phyloP scores from a whole-genome alignment of 1,284 basidiomycete genomes.

The Baeospora myosura region DNA sequence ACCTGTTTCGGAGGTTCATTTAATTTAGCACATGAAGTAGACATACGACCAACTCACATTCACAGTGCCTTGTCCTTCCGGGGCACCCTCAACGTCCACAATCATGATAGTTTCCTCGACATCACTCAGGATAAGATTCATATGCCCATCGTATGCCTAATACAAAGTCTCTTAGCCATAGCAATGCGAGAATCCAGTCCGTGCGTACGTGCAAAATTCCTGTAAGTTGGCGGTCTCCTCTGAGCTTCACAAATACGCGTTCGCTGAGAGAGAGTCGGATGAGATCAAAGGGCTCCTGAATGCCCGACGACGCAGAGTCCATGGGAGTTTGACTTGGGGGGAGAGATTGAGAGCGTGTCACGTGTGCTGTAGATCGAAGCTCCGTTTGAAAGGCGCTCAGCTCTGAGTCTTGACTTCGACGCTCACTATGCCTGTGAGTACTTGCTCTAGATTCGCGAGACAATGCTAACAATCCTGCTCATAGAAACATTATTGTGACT shows the following conservation, averaged over 20 bases:
- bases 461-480: conserved; percentile 1
- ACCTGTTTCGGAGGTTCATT: conserved; percentile 45
- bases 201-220: conserved; percentile 85
- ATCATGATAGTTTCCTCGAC: conserved; percentile 96
- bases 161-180: conserved; percentile 8
- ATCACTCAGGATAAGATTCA: conserved; percentile 97
- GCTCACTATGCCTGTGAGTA: conserved; percentile 45
- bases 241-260: conserved; percentile 92
- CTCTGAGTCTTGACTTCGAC: too few relatives aligned
- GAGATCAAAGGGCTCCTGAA: conserved; percentile 97
- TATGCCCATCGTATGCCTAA: conserved; percentile 98
- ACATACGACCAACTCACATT: conserved; percentile 26
- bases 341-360: too few relatives aligned
- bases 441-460: conserved; percentile 1
- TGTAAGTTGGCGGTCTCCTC: conserved; percentile 89
- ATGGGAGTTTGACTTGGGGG: conserved; percentile 7
- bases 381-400: too few relatives aligned
- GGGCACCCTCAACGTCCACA: conserved; percentile 67
- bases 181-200: conserved; percentile 9
- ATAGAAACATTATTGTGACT: conserved; percentile 87
- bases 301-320: conserved; percentile 24
- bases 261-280: conserved; percentile 94
- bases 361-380: too few relatives aligned
- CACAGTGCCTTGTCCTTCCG: conserved; percentile 48
- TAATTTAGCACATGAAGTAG: not conserved